Conservation (phyloP, 1,284 basidiomycete species). For the Leccinum ponderosum region DNA sequence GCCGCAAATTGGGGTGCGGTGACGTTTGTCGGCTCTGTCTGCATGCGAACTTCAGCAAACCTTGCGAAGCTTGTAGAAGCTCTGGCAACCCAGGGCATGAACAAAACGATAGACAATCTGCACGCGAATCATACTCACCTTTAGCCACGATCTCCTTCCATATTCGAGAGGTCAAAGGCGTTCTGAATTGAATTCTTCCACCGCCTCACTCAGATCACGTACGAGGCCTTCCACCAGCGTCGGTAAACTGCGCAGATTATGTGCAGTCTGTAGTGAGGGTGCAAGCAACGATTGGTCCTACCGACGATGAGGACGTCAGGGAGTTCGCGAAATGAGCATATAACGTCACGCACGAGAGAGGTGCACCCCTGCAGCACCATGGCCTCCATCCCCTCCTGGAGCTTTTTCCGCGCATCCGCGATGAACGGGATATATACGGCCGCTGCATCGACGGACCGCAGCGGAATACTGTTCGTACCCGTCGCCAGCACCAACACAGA, state of each 20-base stretch:
- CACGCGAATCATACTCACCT: slow-evolving; percentile 48
- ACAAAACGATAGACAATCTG: background rate
- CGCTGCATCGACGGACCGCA: slow-evolving; percentile 73
- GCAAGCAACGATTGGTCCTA: slow-evolving; percentile 89
- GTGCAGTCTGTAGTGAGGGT: slow-evolving; percentile 91
- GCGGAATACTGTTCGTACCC: slow-evolving; percentile 41
- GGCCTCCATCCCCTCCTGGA: slow-evolving; percentile 83
- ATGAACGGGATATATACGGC: slow-evolving; percentile 70
- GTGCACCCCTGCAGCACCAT: slow-evolving; percentile 82
- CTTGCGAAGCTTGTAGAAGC: slow-evolving; percentile 33
- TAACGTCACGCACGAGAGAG: slow-evolving; percentile 55
- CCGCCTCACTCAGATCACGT: slow-evolving; percentile 79
- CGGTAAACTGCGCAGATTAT: slow-evolving; percentile 86
- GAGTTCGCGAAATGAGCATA: background rate
- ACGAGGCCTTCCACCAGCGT: slow-evolving; percentile 82
- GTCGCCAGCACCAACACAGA: background rate
- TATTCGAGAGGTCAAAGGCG: slow-evolving; percentile 88
- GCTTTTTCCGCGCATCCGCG: slow-evolving; percentile 63
- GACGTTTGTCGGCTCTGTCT: slow-evolving; percentile 82
- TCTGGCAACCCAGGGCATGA: slow-evolving; percentile 19
- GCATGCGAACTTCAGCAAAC: slow-evolving; percentile 68
- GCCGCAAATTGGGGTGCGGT: slow-evolving; percentile 82
- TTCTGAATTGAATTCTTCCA: slow-evolving; percentile 76
- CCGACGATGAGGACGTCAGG: slow-evolving; percentile 1
- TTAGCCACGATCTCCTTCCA: slow-evolving; percentile 79